Evolutionary conservation across 116 monocot genomes (phyloP), one percentile per base, ranked within the genome.

Genomic region (Dioscorea cayenensis): DNA sequence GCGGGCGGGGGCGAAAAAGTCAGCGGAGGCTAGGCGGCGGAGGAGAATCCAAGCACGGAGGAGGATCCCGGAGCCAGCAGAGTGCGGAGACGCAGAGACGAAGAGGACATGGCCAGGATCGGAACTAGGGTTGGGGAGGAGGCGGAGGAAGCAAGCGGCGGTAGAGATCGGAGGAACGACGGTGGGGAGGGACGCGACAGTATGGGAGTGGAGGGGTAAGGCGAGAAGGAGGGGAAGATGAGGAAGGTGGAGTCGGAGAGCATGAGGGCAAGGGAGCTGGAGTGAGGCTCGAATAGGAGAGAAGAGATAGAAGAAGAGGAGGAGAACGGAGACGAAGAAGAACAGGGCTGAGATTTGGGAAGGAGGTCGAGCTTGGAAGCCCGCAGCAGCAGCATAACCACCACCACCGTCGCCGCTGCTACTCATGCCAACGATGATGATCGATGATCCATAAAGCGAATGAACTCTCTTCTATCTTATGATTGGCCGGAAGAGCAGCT

Each of bases 31-130:
- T 43, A 38, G 13, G n/a, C 59, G 9, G 16, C 55, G 19, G 64
- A 22, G 73, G 72, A 84, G 84, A 77, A 80, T 64, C 88, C 86
- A 91, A 36, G 79, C 84, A 68, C 86, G 81, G 65, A 90, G 85
- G 28, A 71, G 74, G 68, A 87, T 25, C 35, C 78, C 20, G 21
- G 81, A 58, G 64, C 69, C 76, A 72, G 81, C 55, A 22, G 75
- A 72, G 65, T 67, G 62, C 38, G 95, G 84, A 51, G 81, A 65
- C 37, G 84, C 85, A 73, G 89, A 76, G 78, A 95, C 76, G 76
- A 95, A 89, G 77, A 95, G 70, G 73, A 83, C 60, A 70, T 65
- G 89, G 70, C 64, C 58, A 22, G 58, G 25, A 51, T n/a, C 20
- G 50, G 58, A 9, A 28, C 25, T 14, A 36, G 80, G 8, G 22